Conservation (phyloP, 768 basidiomycete genomes). For the Clitopilus passeckerianus region DNA sequence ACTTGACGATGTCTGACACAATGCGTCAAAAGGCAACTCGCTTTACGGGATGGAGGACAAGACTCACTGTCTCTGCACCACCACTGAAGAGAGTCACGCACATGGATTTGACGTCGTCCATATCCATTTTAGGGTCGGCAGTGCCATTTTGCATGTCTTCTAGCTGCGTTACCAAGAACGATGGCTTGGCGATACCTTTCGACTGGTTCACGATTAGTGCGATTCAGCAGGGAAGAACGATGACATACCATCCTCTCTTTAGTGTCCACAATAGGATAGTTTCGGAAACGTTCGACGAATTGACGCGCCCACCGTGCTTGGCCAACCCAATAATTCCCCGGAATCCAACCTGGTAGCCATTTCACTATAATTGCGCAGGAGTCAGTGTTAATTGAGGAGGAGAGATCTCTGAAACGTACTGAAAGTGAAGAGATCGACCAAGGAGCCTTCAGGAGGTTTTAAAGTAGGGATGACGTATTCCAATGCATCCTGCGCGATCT, state of each 20-base stretch:
- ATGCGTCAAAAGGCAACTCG: background rate
- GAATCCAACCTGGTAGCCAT: constrained; percentile 28
- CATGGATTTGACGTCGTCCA: constrained; percentile 14
- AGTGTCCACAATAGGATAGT: constrained; percentile 24
- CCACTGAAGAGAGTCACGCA: constrained; percentile 18
- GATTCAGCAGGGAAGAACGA: background rate
- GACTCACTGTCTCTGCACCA: constrained; percentile 32
- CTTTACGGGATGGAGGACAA: no score
- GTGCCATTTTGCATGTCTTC: constrained; percentile 5
- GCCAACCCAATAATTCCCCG: constrained; percentile 18
- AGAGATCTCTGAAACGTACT: constrained; percentile 12
- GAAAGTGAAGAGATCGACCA: constrained; percentile 18
- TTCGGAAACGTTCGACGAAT: constrained; percentile 11
- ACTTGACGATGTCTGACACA: constrained; percentile 22
- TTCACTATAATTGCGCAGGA: constrained; percentile 18
- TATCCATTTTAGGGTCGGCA: constrained; percentile 1
- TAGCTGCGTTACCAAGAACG: constrained; percentile 14
- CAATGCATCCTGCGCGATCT: background rate
- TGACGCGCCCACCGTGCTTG: constrained; percentile 10
- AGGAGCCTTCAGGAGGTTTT: constrained; percentile 6
- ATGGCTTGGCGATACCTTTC: constrained; percentile 16
- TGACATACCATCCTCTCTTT: constrained; percentile 26
- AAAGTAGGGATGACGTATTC: background rate
- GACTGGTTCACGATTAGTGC: constrained; percentile 6
- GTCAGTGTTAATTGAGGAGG: background rate